phyloP scores from a whole-genome alignment of 805 yeast genomes.

The Schwanniomyces yamadae region DNA sequence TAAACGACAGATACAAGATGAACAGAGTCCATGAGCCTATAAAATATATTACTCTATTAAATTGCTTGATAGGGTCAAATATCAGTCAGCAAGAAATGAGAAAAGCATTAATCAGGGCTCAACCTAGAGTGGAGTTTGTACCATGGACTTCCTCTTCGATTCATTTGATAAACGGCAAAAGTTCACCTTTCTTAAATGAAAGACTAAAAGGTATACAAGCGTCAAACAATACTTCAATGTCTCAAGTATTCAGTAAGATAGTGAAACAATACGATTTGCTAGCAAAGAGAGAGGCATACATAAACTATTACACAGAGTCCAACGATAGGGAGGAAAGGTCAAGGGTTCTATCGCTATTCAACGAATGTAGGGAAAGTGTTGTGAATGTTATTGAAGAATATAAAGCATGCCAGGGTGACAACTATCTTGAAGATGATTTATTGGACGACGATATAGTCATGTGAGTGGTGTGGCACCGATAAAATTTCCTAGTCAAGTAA shows the following conservation, averaged over 20 bases:
- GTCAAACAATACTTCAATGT: conserved; percentile 77
- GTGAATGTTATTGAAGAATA: conserved; percentile 49
- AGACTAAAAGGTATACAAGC: conserved; percentile 74
- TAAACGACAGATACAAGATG: conserved; percentile 77
- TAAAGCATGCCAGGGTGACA: conserved; percentile 36
- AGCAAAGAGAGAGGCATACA: conserved; percentile 76
- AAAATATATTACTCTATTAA: conserved; percentile 65
- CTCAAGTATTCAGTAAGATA: conserved; percentile 62
- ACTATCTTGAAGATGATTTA: conserved; percentile 47
- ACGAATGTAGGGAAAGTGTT: conserved; percentile 49
- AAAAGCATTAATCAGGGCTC: conserved; percentile 62
- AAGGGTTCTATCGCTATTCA: conserved; percentile 48
- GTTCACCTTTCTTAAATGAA: conserved; percentile 55
- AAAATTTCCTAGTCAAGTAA: no score
- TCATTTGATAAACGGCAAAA: conserved; percentile 73
- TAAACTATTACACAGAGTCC: conserved; percentile 65
- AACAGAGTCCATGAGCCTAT: conserved; percentile 46
- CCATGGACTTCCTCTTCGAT: conserved; percentile 84
- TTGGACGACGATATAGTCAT: conserved; percentile 32
- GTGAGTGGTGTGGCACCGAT: no score
- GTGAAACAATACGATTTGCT: conserved; percentile 77
- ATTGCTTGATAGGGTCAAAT: conserved; percentile 62
- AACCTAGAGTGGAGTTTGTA: conserved; percentile 69
- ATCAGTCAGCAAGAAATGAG: conserved; percentile 69
- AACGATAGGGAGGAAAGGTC: conserved; percentile 42